Base-by-base conservation (phyloP, 176 grass and related monocot genomes). In the Musa schizocarpa region DNA sequence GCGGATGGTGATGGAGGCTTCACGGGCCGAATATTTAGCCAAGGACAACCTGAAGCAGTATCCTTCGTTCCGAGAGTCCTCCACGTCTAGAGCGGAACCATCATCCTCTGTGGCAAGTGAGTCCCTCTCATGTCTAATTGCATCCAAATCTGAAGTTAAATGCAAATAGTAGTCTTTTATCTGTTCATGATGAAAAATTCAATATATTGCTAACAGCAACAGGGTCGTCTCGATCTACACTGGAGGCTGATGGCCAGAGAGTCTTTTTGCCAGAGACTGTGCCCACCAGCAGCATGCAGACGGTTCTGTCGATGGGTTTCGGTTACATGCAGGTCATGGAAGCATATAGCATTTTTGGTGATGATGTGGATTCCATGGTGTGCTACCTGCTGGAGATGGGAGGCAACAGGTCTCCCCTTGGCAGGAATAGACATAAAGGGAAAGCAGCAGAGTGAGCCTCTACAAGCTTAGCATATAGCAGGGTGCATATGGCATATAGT, bases 341-440 rank as follows among this genome's bases (percentile, higher is more conserved):
- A 76, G 91, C 96, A 48, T 88, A 89, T 69, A 92, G 91, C 54
- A 95, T 99, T 52, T 95, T 99, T 1, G 96, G 96, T 0, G 96
- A 99, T 71, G 96, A 99, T 3, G 81, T 89, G n/a, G 91, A 99
- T 76, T 99, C 96, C 2, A 98, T 99, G 91, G 76, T 99, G 75
- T 95, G 89, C 82, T 99, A 99, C 75, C 85, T 99, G 68, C 49
- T 99, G 73, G 96, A 95, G 81, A 99, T 82, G 50, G 91, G 78
- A 59, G 86, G 81, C 53, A 21, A 73, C 0, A 82, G 90, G 10
- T 70, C 78, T 67, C 79, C 85, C 9, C 65, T 73, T 5, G 86
- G 81, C 22, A 90, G 87, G 80, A 86, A 85, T 71, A 82, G 85
- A 66, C 83, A 82, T 64, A 99, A 99, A 86, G 96, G 96, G 65